Evolutionary conservation across 495 filamentous ascomycete species (phyloP).

Genomic region (Penicillium arizonense): DNA sequence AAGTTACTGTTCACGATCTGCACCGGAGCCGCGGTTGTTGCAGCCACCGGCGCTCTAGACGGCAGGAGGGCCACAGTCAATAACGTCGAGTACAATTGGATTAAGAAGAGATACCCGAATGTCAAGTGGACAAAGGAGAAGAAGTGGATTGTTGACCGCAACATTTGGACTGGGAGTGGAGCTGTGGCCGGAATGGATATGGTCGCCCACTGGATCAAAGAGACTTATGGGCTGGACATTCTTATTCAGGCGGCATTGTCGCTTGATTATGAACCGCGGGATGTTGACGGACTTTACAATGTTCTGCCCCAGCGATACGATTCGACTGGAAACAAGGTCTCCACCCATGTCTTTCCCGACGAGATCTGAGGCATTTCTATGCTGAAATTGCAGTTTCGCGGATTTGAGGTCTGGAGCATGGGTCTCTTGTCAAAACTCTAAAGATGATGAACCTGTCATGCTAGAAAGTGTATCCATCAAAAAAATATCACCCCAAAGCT

Average conservation of each 20-base stretch:
- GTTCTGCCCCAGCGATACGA: conserved; percentile 14
- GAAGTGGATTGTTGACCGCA: conserved; percentile 36
- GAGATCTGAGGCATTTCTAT: conserved; percentile 2
- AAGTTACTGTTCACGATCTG: conserved; percentile 24
- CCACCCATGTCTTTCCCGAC: conserved; percentile 21
- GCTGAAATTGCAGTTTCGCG: neutral
- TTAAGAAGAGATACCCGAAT: conserved; percentile 17
- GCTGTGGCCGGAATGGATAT: conserved; percentile 39
- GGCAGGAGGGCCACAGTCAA: conserved; percentile 33
- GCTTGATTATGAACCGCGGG: conserved; percentile 19
- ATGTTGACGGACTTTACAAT: conserved; percentile 12
- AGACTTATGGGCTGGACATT: conserved; percentile 22
- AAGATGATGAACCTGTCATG: conserved; percentile 4
- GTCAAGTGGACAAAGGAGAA: conserved; percentile 32
- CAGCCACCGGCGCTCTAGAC: conserved; percentile 14
- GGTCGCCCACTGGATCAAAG: conserved; percentile 32
- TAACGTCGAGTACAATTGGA: conserved; percentile 18
- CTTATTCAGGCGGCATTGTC: conserved; percentile 9
- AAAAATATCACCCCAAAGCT: conserved; percentile 6
- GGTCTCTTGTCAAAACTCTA: neutral
- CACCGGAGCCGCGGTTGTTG: conserved; percentile 26
- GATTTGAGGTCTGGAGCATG: neutral
- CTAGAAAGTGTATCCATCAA: conserved; percentile 1
- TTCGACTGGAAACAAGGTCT: conserved; percentile 17
- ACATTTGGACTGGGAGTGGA: conserved; percentile 35